Percentiles rank a stretch among this genome's conserved stretches.
Conservation (phyloP, 225 moss, liverwort and hornwort species). For the Straminergon stramineum region DNA sequence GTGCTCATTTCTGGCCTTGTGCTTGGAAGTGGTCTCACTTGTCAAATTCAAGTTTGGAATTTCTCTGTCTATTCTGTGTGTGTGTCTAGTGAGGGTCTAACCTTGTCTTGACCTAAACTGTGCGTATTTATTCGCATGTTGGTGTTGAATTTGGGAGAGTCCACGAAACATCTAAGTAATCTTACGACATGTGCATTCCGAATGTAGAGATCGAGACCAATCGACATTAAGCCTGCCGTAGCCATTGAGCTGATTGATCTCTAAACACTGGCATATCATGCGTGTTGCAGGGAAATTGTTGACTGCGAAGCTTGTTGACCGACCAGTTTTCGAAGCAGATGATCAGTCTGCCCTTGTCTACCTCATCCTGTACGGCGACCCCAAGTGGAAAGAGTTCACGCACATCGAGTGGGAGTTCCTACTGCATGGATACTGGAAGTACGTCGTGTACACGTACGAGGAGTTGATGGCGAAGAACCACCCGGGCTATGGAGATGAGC, state of each 20-base stretch:
- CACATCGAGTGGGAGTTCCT: slow-evolving; percentile 46
- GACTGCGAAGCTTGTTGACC: slow-evolving; percentile 35
- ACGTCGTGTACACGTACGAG: slow-evolving; percentile 49
- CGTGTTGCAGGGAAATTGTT: slow-evolving; percentile 28
- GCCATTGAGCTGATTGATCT: neutral
- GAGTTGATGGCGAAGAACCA: slow-evolving; percentile 33
- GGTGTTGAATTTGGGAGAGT: too few species aligned
- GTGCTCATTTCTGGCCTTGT: neutral
- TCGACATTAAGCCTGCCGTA: neutral
- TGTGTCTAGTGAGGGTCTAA: too few species aligned
- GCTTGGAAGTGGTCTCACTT: neutral
- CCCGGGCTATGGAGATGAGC: slow-evolving; percentile 47
- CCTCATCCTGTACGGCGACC: slow-evolving; percentile 40
- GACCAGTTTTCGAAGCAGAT: slow-evolving; percentile 62
- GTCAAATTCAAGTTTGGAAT: neutral
- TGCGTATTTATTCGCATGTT: neutral
- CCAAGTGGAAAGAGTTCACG: slow-evolving; percentile 39
- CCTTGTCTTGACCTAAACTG: neutral
- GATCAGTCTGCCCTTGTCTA: slow-evolving; percentile 77
- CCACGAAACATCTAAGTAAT: neutral
- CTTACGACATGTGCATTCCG: too few species aligned
- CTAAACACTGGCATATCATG: neutral
- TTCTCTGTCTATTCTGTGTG: neutral
- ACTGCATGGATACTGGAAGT: slow-evolving; percentile 49
- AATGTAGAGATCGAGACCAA: neutral